Evolutionary conservation across 495 filamentous ascomycete genomes (phyloP).

Genomic region (Bacidia rubella): DNA sequence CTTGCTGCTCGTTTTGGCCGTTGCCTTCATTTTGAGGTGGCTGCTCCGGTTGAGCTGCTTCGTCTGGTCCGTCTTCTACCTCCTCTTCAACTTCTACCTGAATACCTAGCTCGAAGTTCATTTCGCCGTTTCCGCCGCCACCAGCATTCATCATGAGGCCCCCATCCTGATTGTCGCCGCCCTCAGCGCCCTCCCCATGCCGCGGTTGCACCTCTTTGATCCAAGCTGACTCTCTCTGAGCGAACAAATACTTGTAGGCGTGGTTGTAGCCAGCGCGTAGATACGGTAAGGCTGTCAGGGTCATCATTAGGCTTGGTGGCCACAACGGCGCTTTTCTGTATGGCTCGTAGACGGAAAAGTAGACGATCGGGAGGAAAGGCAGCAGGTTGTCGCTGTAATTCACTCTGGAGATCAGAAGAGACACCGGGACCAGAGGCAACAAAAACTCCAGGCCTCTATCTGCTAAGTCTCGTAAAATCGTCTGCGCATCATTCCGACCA

Average conservation of each 20-base stretch:
- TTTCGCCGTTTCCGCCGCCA: conserved; percentile 26
- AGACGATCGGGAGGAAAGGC: conserved; percentile 48
- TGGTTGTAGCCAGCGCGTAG: conserved; percentile 52
- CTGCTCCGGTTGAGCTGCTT: conserved; percentile 18
- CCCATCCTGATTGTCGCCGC: conserved; percentile 18
- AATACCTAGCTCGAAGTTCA: conserved; percentile 31
- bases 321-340: conserved; percentile 38
- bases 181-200: conserved; percentile 24
- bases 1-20: conserved; percentile 1
- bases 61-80: conserved; percentile 29
- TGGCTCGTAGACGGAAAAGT: conserved; percentile 39
- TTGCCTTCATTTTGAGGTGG: conserved; percentile 12
- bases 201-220: conserved; percentile 51
- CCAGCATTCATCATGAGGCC: conserved; percentile 19
- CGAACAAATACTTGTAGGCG: conserved; percentile 53
- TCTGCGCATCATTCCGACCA: conserved; percentile 41
- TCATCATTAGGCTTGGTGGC: conserved; percentile 65
- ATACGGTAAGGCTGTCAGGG: conserved; percentile 53
- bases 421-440: conserved; percentile 47
- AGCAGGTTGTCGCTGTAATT: conserved; percentile 43
- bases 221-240: conserved; percentile 49
- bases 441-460: conserved; percentile 31
- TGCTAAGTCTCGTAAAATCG: conserved; percentile 29
- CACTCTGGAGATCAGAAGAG: conserved; percentile 47
- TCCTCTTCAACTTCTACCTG: conserved; percentile 28